Evolutionary conservation across 78 protist genomes (phyloP), one percentile per base, ranked within the genome.

Genomic region (Dictyostelium discoideum): DNA sequence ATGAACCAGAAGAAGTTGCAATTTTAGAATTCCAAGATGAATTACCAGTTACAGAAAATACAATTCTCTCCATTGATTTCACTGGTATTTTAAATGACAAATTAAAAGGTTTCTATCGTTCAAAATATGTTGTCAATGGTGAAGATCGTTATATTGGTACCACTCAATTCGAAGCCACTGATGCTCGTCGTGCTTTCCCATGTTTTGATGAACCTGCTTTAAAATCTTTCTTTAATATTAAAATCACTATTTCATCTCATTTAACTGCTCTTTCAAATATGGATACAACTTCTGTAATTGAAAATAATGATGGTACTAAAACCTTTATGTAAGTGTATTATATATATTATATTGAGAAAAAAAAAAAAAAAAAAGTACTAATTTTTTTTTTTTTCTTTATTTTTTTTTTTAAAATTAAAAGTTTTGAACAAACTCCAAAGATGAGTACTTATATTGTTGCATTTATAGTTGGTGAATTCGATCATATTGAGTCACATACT

Each of bases 361-460:
- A 18, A 57, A 57, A 57, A 57, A 18, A 18, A 57, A 57, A 57
- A 18, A 32, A 32, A 1, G 37, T 32, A 32, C 37, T 32, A 32
- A 32, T 32, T 32, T 32, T 32, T 32, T 63, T 63, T 20, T 60
- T 14, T 60, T 60, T 60, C 11, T 60, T 18, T 44, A 7, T 50
- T 50, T 50, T 50, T 11, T 50, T 50, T 50, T 50, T 11, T 10
- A 50, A 50, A 50, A 24, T 11, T 20, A 24, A 67, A 44, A 44
- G 6, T 44, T 44, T 32, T 44, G 86, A 26, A 24, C 84, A 95
- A 1, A 88, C 93, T 10, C 99, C 98, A 37, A 29, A 29, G 46
- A 98, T 98, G 98, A 95, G 98, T 13, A 98, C 99, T 67, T 99
- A 99, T 63, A 90, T 99, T 16, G 39, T 99, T 29, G 99, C 99